Evolutionary conservation across 768 basidiomycete genomes (phyloP).

Genomic region (Hericium erinaceus): DNA sequence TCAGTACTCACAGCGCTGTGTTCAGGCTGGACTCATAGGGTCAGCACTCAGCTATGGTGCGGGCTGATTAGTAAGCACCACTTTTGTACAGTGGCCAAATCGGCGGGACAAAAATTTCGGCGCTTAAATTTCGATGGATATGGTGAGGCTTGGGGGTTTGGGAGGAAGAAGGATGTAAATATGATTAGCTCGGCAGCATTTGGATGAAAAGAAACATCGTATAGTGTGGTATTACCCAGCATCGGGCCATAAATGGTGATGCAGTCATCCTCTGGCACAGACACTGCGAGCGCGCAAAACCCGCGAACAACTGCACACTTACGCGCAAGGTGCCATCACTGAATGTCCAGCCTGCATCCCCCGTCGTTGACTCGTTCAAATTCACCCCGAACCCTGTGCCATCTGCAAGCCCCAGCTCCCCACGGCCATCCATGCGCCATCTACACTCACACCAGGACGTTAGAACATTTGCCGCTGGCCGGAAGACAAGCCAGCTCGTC

Average conservation of each 20-base stretch:
- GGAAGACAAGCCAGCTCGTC: too few relatives aligned
- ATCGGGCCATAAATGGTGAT: too few relatives aligned
- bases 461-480: too few relatives aligned
- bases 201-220: too few relatives aligned
- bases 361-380: background rate
- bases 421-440: slow-evolving; percentile 38
- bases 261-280: background rate
- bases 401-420: slow-evolving; percentile 19
- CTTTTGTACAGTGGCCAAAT: too few relatives aligned
- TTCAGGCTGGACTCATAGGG: background rate
- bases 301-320: background rate
- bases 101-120: too few relatives aligned
- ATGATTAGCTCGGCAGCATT: too few relatives aligned
- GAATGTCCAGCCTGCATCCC: slow-evolving; percentile 13
- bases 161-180: too few relatives aligned
- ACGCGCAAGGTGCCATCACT: slow-evolving; percentile 8
- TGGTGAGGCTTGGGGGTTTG: too few relatives aligned
- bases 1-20: background rate
- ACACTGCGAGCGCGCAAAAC: slow-evolving; percentile 2
- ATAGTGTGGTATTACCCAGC: too few relatives aligned
- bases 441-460: slow-evolving; percentile 41
- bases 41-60: background rate
- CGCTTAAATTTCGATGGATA: too few relatives aligned
- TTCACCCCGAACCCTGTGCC: slow-evolving; percentile 7
- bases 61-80: too few relatives aligned